Base-by-base conservation (phyloP, 495 filamentous ascomycete genomes). In the Xylaria sp. region DNA sequence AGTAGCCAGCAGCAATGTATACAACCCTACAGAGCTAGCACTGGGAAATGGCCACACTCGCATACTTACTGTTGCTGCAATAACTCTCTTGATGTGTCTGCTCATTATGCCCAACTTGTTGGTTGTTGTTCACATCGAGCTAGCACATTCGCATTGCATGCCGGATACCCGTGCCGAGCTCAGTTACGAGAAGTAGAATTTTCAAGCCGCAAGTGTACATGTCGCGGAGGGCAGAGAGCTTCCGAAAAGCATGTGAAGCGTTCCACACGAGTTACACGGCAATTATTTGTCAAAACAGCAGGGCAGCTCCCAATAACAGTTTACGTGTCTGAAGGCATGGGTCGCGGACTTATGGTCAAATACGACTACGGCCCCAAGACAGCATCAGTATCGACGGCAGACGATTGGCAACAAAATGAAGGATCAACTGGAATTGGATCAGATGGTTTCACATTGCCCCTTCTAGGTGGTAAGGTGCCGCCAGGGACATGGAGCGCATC, bases 381-480 rank as follows among this genome's bases (percentile, higher is more conserved):
- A 67, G 11, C 14, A 4, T 26, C 6, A 8, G 8, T 53, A 11
- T 41, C 35, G 7, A 37, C 35, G 7, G 3, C 35, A 3, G 5
- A 69, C 67, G 26, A 74, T 59, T 50, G 53, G n/a, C n/a, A 58
- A 67, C 61, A 71, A 67, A 62, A 63, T 11, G 65, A 72, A 59
- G 44, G 68, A 83, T 80, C 82, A 84, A 83, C 81, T 37, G 48
- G 52, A 69, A 55, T 85, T 83, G 85, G 82, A 85, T 89, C 86
- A 88, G 86, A 86, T 82, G 73, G 77, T 79, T 83, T 87, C 83
- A 87, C 74, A 87, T 84, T 87, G 85, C 83, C 82, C 82, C 77
- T 80, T 76, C 71, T 80, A 79, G 84, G 85, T 89, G 87, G 86
- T 89, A 80, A 83, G 79, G 76, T 84, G 83, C 79, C 78, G 83